Evolutionary conservation across 208 protist species (phyloP).

Genomic region (Leishmania major): DNA sequence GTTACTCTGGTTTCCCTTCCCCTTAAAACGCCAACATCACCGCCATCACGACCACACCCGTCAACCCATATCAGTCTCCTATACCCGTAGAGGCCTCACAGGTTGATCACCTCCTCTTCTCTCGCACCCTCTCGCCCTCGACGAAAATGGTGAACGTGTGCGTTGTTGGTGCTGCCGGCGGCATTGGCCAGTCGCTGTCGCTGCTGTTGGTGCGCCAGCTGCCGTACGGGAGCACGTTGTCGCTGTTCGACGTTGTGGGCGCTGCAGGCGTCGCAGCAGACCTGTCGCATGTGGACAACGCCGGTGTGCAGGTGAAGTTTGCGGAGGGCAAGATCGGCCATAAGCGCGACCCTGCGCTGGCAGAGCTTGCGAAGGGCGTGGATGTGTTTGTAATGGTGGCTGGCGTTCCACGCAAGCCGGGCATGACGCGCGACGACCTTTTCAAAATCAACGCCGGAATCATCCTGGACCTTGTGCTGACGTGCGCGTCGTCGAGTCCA

Average conservation of each 20-base stretch:
- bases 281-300: conserved; percentile 91
- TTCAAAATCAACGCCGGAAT: conserved; percentile 97
- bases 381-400: conserved; percentile 95
- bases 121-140: background rate
- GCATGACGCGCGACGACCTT: conserved; percentile 97
- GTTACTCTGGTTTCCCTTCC: background rate
- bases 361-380: conserved; percentile 70
- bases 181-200: conserved; percentile 90
- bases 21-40: background rate
- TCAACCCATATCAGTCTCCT: background rate
- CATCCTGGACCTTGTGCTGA: conserved; percentile 88
- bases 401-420: conserved; percentile 96
- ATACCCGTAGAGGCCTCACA: background rate
- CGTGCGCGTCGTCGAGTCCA: conserved; percentile 82
- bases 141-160: conserved; percentile 83
- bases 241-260: conserved; percentile 90
- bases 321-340: conserved; percentile 71
- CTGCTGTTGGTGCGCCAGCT: conserved; percentile 82
- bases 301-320: conserved; percentile 77
- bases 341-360: conserved; percentile 70
- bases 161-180: conserved; percentile 88
- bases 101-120: background rate
- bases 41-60: background rate
- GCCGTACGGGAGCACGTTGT: conserved; percentile 85
- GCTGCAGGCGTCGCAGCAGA: conserved; percentile 95